Conservation (phyloP, 257 asterid genomes). For the Rubia yunnanensis region DNA sequence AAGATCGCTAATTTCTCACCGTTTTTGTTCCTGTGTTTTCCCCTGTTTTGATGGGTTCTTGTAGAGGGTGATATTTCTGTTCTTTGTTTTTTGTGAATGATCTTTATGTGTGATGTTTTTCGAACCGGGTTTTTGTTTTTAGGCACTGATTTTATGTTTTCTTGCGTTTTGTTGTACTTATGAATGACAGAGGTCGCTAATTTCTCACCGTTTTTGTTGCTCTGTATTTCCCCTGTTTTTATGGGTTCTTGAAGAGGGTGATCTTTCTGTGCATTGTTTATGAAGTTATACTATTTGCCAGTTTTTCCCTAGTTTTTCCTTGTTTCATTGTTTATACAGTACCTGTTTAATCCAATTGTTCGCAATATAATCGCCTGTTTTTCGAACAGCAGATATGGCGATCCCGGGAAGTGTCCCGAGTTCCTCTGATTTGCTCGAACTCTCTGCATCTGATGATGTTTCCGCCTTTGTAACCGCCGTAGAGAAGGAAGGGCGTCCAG, state of each 20-base stretch:
- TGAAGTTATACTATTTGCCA: too few species aligned
- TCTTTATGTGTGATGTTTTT: neutral
- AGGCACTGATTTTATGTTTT: neutral
- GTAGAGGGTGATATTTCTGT: neutral
- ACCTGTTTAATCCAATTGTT: neutral
- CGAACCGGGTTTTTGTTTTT: neutral
- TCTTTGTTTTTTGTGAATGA: neutral
- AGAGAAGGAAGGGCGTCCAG: slow-evolving; percentile 22
- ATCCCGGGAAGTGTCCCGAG: slow-evolving; percentile 13
- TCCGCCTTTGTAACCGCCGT: slow-evolving; percentile 24
- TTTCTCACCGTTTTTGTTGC: neutral
- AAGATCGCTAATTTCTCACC: neutral
- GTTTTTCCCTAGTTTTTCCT: slow-evolving; percentile 1
- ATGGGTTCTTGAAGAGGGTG: neutral
- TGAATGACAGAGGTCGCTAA: neutral
- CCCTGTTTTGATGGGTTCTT: neutral
- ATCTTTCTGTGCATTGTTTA: too few species aligned
- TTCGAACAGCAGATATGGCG: slow-evolving; percentile 8
- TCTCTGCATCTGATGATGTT: slow-evolving; percentile 34
- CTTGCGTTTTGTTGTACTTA: neutral
- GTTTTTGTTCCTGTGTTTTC: neutral
- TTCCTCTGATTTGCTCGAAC: slow-evolving; percentile 24
- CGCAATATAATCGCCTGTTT: neutral
- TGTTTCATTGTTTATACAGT: slow-evolving; percentile 3
- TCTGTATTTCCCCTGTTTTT: neutral